phyloP scores from a whole-genome alignment of 495 filamentous ascomycete genomes.

The Talaromyces thailandensis region DNA sequence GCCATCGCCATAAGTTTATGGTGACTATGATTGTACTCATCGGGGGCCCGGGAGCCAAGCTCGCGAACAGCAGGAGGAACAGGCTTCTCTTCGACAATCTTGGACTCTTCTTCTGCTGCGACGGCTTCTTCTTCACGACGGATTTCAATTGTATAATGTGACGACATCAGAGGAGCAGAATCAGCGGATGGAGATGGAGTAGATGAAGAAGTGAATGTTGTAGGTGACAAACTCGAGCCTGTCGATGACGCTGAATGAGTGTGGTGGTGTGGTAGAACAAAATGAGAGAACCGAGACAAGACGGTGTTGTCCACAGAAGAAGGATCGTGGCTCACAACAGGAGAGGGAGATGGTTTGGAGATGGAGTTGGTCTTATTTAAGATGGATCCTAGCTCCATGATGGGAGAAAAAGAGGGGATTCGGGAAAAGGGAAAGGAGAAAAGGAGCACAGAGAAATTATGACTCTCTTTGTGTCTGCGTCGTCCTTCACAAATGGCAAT shows the following conservation, averaged over 20 bases:
- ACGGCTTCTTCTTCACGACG: neutral
- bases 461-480: neutral
- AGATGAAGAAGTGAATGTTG: neutral
- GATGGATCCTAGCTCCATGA: neutral
- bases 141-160: neutral
- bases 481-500: neutral
- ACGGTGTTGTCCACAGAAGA: neutral
- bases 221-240: neutral
- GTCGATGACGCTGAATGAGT: neutral
- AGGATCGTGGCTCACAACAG: neutral
- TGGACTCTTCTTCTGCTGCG: neutral
- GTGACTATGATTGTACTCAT: neutral
- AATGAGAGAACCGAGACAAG: neutral
- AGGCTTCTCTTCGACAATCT: neutral
- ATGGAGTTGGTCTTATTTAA: conserved; percentile 2
- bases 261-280: neutral
- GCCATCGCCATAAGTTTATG: conserved; percentile 1
- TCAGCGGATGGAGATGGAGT: neutral
- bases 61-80: neutral
- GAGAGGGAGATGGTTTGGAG: neutral
- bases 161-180: neutral
- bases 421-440: neutral
- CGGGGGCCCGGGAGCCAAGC: neutral
- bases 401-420: neutral
- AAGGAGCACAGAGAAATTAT: neutral